Evolutionary conservation across 805 yeast species (phyloP).

Genomic region (Middelhovenomyces tepae): DNA sequence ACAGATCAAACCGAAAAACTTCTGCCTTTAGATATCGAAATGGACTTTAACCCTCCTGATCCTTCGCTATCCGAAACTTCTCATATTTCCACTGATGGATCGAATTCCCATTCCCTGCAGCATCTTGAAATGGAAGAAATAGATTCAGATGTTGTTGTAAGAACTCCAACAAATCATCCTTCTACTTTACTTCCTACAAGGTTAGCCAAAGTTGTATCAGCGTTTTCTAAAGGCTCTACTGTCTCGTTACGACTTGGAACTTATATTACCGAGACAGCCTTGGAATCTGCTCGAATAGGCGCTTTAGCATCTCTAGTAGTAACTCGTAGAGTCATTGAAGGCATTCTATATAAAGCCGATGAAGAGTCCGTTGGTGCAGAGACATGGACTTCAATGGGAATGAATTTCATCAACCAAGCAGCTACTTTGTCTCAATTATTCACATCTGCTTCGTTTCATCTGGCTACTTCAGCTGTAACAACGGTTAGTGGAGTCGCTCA

Average conservation of each 20-base stretch:
- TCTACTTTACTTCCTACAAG: slow-evolving; percentile 20
- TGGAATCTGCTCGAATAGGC: slow-evolving; percentile 20
- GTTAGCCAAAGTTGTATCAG: slow-evolving; percentile 21
- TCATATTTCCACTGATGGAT: too few species aligned
- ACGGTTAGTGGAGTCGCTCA: slow-evolving; percentile 20
- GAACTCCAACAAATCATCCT: slow-evolving; percentile 1
- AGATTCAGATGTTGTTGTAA: too few species aligned
- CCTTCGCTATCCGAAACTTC: too few species aligned
- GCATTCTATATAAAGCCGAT: slow-evolving; percentile 22
- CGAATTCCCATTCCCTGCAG: too few species aligned
- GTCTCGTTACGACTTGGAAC: slow-evolving; percentile 22
- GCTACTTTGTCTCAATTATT: slow-evolving; percentile 22
- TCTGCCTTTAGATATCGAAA: too few species aligned
- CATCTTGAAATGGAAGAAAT: too few species aligned
- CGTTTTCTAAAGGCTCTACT: slow-evolving; percentile 20
- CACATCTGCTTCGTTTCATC: slow-evolving; percentile 23
- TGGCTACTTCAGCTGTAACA: slow-evolving; percentile 19
- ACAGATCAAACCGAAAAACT: too few species aligned
- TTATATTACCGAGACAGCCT: slow-evolving; percentile 20
- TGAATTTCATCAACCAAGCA: slow-evolving; percentile 17
- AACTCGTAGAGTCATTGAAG: slow-evolving; percentile 21
- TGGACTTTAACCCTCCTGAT: too few species aligned
- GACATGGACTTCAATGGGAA: slow-evolving; percentile 18
- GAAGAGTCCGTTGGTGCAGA: slow-evolving; percentile 23
- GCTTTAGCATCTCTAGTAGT: slow-evolving; percentile 22